Base-by-base conservation (phyloP, 148 eudicot genomes). In the Polygonum aviculare region DNA sequence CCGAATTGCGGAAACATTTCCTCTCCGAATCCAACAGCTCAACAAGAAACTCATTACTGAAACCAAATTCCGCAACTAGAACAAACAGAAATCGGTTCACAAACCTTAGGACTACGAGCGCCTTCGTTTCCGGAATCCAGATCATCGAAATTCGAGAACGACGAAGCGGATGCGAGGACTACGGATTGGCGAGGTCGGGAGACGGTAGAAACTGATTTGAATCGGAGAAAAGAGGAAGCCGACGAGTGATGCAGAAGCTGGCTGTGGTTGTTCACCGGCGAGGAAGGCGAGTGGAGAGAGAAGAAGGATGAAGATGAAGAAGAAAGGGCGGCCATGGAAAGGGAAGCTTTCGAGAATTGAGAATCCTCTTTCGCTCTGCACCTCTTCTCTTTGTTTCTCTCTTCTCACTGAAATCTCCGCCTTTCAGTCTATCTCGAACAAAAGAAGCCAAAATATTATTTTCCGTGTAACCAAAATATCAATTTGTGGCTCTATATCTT, bases 91-190 rank as follows among this genome's bases (percentile, higher is more conserved):
- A 70, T 67, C 21, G 72, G 72, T n/a, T 19, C 31, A 26, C 50
- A 73, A 15, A 88, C 91, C 91, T 90, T 84, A 0, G 91, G 82
- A 71, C 79, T 78, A 47, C 88, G 79, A 51, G 45, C 48, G 47
- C 15, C 38, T 15, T 26, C 69, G 69, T 75, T 77, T 19, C 52
- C 50, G 36, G 84, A 77, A 79, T 72, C 80, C 8, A 79, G 74
- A 52, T 77, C 90, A 44, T 79, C 87, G 72, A 69, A 82, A 69
- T 89, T 83, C 14, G 85, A 81, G 19, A 78, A 67, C 36, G 72
- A 67, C n/a, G 45, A 36, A 38, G 72, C 54, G 0, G 88, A 82
- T 85, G 78, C 33, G 77, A 83, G 57, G 31, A 82, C 49, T 44
- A 88, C 73, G 16, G 78, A 69, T 65, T 77, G 84, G 63, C 44